These are phyloP conservation scores for Silene latifolia DNA, from an alignment of 148 eudicot genomes.

Conservation along the genomic window DNA sequence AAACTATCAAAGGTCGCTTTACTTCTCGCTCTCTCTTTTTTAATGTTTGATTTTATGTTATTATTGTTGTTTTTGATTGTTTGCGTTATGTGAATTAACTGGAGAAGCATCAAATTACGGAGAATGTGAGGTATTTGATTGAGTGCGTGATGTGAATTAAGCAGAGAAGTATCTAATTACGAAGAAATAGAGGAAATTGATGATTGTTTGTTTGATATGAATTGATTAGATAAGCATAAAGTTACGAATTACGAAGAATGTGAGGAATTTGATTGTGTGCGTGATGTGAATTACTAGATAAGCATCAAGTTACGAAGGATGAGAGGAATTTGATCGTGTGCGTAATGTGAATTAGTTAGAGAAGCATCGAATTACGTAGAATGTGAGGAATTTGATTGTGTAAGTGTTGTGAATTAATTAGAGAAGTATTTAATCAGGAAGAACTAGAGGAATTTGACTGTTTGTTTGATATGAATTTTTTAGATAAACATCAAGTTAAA, in stretches of 20 bases:
- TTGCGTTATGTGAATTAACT: neutral
- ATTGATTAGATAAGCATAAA: neutral
- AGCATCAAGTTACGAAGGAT: slow-evolving; percentile 47
- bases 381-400: no score
- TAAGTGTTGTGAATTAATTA: no score
- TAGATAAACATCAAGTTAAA: neutral
- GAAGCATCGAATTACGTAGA: neutral
- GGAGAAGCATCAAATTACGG: neutral
- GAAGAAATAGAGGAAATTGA: slow-evolving; percentile 43
- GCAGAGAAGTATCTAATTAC: slow-evolving; percentile 55
- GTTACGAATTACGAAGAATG: neutral
- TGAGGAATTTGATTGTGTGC: no score
- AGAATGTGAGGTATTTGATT: neutral
- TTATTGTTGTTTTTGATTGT: neutral
- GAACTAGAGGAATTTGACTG: slow-evolving; percentile 29
- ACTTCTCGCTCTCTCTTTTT: neutral
- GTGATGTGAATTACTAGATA: slow-evolving; percentile 32
- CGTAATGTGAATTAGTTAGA: no score
- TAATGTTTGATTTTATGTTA: neutral
- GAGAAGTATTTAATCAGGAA: slow-evolving; percentile 27
- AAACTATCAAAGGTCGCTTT: slow-evolving; percentile 53
- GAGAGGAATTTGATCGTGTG: slow-evolving; percentile 31
- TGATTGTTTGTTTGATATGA: neutral
- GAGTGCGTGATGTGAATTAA: no score
- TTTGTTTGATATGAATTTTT: neutral